Evolutionary conservation across 2,329 filamentous ascomycete species (phyloP).

Genomic region (Orbilia ellipsospora): DNA sequence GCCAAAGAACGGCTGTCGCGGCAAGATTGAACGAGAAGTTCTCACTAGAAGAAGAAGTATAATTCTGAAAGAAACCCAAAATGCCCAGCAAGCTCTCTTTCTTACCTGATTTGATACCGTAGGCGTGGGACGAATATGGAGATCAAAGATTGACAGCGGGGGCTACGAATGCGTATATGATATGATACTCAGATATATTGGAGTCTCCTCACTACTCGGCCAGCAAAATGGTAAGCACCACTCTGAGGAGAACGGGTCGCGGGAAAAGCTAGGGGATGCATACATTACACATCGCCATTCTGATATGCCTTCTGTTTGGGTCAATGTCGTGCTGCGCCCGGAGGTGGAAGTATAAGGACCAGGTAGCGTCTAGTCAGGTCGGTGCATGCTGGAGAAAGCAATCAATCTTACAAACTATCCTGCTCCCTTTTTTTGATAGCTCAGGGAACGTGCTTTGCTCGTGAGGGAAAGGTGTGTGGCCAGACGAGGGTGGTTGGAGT

Average conservation of each 20-base stretch:
- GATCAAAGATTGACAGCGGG: slow-evolving; percentile 48
- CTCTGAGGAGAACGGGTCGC: slow-evolving; percentile 5
- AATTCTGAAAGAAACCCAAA: not conserved
- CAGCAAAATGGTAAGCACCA: slow-evolving; percentile 28
- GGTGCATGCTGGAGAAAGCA: slow-evolving; percentile 35
- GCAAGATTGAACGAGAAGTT: slow-evolving; percentile 18
- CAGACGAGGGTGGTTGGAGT: slow-evolving; percentile 25
- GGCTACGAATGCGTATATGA: slow-evolving; percentile 23
- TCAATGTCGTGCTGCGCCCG: slow-evolving; percentile 29
- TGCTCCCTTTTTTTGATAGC: slow-evolving; percentile 41
- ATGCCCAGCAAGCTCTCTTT: slow-evolving; percentile 11
- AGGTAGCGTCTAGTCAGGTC: slow-evolving; percentile 46
- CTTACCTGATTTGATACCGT: slow-evolving; percentile 16
- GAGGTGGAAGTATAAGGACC: slow-evolving; percentile 29
- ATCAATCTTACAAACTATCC: slow-evolving; percentile 20
- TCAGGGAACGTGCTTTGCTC: slow-evolving; percentile 8
- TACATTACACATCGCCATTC: slow-evolving; percentile 39
- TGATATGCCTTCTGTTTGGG: slow-evolving; percentile 38
- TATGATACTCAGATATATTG: slow-evolving; percentile 22
- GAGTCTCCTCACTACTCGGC: slow-evolving; percentile 5
- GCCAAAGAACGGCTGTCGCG: slow-evolving; percentile 47
- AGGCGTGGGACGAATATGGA: slow-evolving; percentile 25
- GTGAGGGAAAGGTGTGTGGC: slow-evolving; percentile 30
- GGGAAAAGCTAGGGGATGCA: slow-evolving; percentile 27
- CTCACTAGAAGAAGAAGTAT: slow-evolving; percentile 15